Percentiles rank a stretch among this genome's conserved stretches.
Evolutionary conservation across 164 flowering plant genomes (phyloP).

Genomic region (Chimonanthus praecox): DNA sequence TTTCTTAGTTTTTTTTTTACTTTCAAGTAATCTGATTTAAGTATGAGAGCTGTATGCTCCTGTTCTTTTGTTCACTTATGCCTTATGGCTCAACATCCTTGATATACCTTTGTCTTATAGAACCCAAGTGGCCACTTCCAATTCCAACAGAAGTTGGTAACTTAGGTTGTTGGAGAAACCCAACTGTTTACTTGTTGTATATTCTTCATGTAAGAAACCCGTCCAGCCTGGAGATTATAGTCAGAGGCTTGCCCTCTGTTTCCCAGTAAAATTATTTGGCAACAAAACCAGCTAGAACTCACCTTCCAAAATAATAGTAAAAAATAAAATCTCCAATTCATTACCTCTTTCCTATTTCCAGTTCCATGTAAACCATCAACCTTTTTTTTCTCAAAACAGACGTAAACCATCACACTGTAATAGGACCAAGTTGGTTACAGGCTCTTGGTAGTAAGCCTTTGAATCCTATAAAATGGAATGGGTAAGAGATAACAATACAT

Average conservation of each 20-base stretch:
- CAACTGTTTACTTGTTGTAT: background rate
- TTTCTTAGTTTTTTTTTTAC: background rate
- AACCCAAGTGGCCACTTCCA: background rate
- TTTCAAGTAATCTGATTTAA: too few relatives aligned
- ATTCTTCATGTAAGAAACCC: background rate
- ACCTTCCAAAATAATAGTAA: too few relatives aligned
- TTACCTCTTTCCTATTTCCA: background rate
- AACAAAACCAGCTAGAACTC: too few relatives aligned
- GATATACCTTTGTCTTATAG: background rate
- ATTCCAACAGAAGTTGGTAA: background rate
- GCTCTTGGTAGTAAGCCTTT: background rate
- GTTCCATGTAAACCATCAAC: background rate
- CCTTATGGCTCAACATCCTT: background rate
- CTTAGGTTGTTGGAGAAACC: background rate
- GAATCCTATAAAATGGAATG: background rate
- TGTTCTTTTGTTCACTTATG: background rate
- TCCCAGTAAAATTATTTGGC: too few relatives aligned
- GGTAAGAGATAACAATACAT: background rate
- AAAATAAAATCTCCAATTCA: background rate
- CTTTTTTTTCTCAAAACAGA: too few relatives aligned
- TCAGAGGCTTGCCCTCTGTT: background rate
- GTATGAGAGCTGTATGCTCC: background rate
- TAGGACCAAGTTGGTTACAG: background rate
- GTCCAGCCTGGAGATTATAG: background rate
- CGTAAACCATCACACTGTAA: too few relatives aligned